Evolutionary conservation across 2,329 filamentous ascomycete species (phyloP).

Genomic region (Colletotrichum sp.): DNA sequence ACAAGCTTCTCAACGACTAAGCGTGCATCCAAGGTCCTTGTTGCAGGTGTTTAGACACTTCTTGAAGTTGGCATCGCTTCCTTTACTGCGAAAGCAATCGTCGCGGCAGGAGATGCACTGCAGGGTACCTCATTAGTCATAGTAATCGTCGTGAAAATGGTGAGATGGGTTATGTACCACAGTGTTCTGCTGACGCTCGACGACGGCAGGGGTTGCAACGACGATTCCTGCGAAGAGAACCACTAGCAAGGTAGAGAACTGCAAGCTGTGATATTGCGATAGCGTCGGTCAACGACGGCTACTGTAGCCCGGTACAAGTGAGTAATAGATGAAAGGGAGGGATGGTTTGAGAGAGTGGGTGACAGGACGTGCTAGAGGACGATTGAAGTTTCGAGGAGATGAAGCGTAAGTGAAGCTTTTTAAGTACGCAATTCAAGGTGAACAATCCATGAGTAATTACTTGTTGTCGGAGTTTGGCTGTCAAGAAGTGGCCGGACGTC

Average conservation of each 20-base stretch:
- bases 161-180: neutral
- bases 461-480: neutral
- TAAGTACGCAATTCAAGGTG: neutral
- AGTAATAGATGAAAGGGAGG: neutral
- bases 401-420: neutral
- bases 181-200: neutral
- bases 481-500: neutral
- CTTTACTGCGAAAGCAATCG: neutral
- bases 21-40: neutral
- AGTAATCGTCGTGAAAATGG: neutral
- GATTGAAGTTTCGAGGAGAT: neutral
- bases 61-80: neutral
- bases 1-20: neutral
- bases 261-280: neutral
- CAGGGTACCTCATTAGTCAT: neutral
- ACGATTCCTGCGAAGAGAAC: neutral
- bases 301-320: no score
- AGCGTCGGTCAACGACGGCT: neutral
- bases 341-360: neutral
- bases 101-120: neutral
- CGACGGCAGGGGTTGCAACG: neutral
- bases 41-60: neutral
- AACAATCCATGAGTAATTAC: neutral
- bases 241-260: neutral
- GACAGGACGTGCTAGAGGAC: no score